phyloP scores from a whole-genome alignment of 164 flowering plant species.

The Vitis riparia region DNA sequence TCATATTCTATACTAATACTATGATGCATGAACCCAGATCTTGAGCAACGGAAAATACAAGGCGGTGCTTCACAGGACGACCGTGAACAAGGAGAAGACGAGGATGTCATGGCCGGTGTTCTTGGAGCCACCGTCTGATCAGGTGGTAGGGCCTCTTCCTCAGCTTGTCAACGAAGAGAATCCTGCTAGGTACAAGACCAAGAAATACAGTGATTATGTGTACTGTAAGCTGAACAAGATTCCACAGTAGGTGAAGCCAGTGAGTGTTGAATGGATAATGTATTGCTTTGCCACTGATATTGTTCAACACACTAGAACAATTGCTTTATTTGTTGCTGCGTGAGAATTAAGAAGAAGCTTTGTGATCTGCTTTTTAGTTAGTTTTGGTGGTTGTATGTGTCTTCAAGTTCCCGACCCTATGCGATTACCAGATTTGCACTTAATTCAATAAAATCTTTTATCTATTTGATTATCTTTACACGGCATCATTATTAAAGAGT shows the following conservation, averaged over 20 bases:
- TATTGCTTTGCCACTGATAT: not conserved
- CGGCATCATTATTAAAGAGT: too few species aligned
- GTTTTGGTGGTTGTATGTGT: too few species aligned
- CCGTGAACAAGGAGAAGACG: slow-evolving; percentile 38
- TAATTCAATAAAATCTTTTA: too few species aligned
- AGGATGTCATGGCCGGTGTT: slow-evolving; percentile 60
- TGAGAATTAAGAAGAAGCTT: too few species aligned
- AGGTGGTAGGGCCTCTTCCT: slow-evolving; percentile 55
- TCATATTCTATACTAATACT: too few species aligned
- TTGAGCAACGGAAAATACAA: slow-evolving; percentile 49
- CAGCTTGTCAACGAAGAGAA: slow-evolving; percentile 49
- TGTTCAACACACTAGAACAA: too few species aligned
- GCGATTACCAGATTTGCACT: too few species aligned
- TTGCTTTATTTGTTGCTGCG: too few species aligned
- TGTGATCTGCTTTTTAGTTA: too few species aligned
- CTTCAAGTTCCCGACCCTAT: too few species aligned
- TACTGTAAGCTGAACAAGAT: slow-evolving; percentile 71
- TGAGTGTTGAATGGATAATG: not conserved
- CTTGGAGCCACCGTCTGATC: slow-evolving; percentile 39
- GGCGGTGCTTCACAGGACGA: slow-evolving; percentile 41
- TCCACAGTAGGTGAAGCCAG: slow-evolving; percentile 36
- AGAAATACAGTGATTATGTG: slow-evolving; percentile 54
- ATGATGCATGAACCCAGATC: slow-evolving; percentile 19
- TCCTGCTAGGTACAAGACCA: slow-evolving; percentile 58
- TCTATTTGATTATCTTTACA: too few species aligned